Base-by-base conservation (phyloP, 1,284 basidiomycete genomes). In the Moesziomyces sp. region DNA sequence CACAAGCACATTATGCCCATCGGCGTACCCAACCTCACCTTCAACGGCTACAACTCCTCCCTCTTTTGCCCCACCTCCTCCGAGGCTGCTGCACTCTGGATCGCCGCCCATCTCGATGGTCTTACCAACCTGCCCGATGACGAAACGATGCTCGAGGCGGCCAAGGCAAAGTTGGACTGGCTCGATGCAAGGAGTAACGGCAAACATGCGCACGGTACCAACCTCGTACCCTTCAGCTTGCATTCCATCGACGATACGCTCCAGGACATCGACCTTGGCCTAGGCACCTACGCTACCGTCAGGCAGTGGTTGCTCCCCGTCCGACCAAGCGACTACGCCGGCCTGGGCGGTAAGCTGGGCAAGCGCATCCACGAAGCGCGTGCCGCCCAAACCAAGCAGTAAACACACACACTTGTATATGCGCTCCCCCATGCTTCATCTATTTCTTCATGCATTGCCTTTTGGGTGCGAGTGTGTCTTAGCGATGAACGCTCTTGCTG, bases 221-320 rank as follows among this genome's bases (percentile, higher is more conserved):
- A 80, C 46, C 50, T 79, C 10, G 78, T 79, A 2, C 78, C 78
- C 9, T 80, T 80, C 52, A 77, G 75, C 28, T 48, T 80, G 46
- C 78, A 79, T 42, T 60, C 64, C 21, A 80, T 80, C 44, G 78
- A 80, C 53, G 78, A 80, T 30, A 76, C 71, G 28, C 45, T 80
- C 18, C 35, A 51, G 3, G 78, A 80, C 38, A 58, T 76, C 18
- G 55, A 59, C n/a, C 48, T 80, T 19, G 34, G 48, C n/a, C 48
- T 80, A 16, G 44, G 68, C 7, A 52, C 24, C 10, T 55, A 34
- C 8, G 44, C 52, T 30, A 77, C 58, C 3, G 18, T 77, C 4
- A 49, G 55, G 26, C 78, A 80, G 52, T 80, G 78, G 78, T 40
- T 80, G 48, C 34, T 80, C 16, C 78, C 78, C 7, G 70, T 80